phyloP scores from a whole-genome alignment of 257 asterid species.

The Jaltomata sinuosa region DNA sequence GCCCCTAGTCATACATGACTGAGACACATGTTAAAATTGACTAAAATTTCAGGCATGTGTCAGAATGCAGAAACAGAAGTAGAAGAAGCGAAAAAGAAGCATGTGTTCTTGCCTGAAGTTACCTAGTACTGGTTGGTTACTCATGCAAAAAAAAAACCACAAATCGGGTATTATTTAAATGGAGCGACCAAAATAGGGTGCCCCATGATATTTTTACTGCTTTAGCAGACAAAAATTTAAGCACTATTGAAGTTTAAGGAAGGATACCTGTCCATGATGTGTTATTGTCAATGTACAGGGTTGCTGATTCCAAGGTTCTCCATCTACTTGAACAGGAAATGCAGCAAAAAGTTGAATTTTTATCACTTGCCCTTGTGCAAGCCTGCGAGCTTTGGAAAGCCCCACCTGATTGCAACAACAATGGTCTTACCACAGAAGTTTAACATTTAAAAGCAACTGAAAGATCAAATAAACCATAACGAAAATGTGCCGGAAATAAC shows the following conservation, averaged over 20 bases:
- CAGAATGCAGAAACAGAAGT: no score
- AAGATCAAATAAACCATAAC: background rate
- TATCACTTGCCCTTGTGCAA: constrained; percentile 88
- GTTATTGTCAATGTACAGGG: constrained; percentile 76
- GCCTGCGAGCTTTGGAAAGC: constrained; percentile 85
- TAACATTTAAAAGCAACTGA: background rate
- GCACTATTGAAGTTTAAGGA: background rate
- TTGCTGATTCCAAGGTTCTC: constrained; percentile 95
- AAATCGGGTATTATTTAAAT: no score
- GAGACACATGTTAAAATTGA: no score
- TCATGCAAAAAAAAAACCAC: no score
- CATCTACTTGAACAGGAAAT: constrained; percentile 92
- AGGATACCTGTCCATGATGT: constrained; percentile 87
- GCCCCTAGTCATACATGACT: no score
- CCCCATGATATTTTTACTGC: no score
- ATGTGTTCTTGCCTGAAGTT: no score
- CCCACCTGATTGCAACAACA: constrained; percentile 58
- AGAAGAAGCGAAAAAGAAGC: no score
- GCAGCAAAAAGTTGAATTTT: constrained; percentile 86
- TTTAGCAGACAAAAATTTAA: background rate
- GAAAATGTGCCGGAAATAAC: background rate
- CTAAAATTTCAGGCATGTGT: no score
- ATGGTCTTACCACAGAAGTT: background rate
- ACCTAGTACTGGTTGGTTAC: no score
- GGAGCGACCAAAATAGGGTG: no score